Evolutionary conservation across 148 eudicot genomes (phyloP), one percentile per base, ranked within the genome.

Genomic region (Fallopia convolvulus): DNA sequence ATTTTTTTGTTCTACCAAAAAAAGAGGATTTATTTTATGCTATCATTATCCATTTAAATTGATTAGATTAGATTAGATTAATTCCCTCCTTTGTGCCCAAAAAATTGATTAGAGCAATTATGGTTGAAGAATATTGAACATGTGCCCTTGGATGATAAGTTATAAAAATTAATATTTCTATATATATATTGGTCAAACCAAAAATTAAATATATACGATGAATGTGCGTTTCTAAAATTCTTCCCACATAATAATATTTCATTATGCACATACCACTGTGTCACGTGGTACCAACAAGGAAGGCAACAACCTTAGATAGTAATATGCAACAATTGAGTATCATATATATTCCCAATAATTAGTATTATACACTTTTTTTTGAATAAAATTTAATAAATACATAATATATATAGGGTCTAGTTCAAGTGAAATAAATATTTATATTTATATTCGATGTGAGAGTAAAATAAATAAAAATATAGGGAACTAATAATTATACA

Each of bases 271-370:
- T 68, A 68, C 72, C 17, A 68, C 72, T 68, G 72, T 68, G 72
- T 68, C 72, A 68, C 72, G 72, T 68, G 72, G 46, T 33, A 68
- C 72, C 72, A 68, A 68, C 72, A 68, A 68, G 30, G 30, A 68
- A 68, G 30, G 30, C 30, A 26, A 26, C 30, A 26, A 26, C 9
- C 20, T 33, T 32, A 36, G 7, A 68, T 33, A 68, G 36, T 18
- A 41, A 13, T 32, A 65, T 30, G 72, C n/a, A 66, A 13, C 44
- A 33, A 44, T 1, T 1, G 10, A 12, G 14, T 66, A 33, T 66
- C 18, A 66, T 26, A 26, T 1, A 26, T 26, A 26, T 26, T 26
- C 1, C 1, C 30, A 26, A n/a, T n/a, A n/a, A n/a, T n/a, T n/a
- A n/a, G n/a, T n/a, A n/a, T n/a, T n/a, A n/a, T n/a, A n/a, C n/a